phyloP scores from a whole-genome alignment of 1,284 basidiomycete genomes.

The Marasmius tenuissimus region DNA sequence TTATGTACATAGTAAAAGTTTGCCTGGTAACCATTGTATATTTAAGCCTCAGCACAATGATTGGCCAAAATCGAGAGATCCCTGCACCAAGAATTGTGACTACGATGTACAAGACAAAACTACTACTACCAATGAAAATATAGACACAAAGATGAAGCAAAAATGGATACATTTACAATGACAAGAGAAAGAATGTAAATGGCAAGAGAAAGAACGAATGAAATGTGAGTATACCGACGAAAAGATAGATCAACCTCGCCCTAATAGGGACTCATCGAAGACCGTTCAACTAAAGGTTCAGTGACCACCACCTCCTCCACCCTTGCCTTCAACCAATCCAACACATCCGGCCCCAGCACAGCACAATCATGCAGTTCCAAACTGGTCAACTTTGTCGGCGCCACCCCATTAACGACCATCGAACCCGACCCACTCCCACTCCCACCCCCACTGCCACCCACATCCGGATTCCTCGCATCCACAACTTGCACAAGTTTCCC shows the following conservation, averaged over 20 bases:
- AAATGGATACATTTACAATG: no score
- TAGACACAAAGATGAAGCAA: no score
- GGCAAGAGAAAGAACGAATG: not conserved
- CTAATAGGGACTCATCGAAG: not conserved
- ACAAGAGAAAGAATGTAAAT: not conserved
- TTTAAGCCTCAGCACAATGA: not conserved
- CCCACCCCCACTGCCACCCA: slow-evolving; percentile 3
- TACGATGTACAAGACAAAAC: not conserved
- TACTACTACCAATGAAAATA: no score
- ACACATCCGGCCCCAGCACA: slow-evolving; percentile 63
- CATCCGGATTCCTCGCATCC: slow-evolving; percentile 63
- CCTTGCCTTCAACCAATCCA: slow-evolving; percentile 59
- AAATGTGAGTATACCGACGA: not conserved
- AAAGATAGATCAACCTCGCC: no score
- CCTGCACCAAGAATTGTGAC: not conserved
- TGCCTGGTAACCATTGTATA: not conserved
- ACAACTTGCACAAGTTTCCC: slow-evolving; percentile 67
- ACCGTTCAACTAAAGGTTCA: not conserved
- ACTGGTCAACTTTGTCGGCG: slow-evolving; percentile 47
- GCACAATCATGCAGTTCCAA: slow-evolving; percentile 64
- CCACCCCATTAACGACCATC: slow-evolving; percentile 31
- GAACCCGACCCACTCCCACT: slow-evolving; percentile 20
- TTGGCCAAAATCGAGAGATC: not conserved
- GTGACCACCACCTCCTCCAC: slow-evolving; percentile 48
- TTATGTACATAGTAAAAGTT: not conserved